phyloP scores from a whole-genome alignment of 1,284 basidiomycete genomes.

The Malassezia cuniculi region DNA sequence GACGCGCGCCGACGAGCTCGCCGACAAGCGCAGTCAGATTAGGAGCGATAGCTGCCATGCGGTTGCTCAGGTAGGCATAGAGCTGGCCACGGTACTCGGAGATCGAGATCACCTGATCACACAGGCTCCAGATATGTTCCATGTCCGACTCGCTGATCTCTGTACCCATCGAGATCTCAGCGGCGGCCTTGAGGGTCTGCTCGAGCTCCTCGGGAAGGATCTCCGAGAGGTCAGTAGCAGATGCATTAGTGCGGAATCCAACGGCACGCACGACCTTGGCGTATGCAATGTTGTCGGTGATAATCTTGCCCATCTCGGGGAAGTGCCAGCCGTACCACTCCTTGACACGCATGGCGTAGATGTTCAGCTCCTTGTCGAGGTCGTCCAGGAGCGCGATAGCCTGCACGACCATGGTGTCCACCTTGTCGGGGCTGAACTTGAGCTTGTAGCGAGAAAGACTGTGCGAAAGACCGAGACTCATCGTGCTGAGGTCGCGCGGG shows the following conservation, averaged over 20 bases:
- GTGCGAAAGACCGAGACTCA: slow-evolving; percentile 93
- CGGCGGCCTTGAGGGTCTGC: slow-evolving; percentile 74
- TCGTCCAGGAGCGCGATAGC: slow-evolving; percentile 97
- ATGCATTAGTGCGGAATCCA: slow-evolving; percentile 66
- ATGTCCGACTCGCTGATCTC: slow-evolving; percentile 95
- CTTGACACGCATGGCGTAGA: slow-evolving; percentile 97
- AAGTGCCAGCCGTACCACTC: slow-evolving; percentile 99
- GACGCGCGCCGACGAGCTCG: slow-evolving; percentile 84
- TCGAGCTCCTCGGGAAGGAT: slow-evolving; percentile 79
- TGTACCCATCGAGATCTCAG: slow-evolving; percentile 91
- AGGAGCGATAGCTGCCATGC: slow-evolving; percentile 93
- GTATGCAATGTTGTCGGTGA: slow-evolving; percentile 90
- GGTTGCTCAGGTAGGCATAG: slow-evolving; percentile 84
- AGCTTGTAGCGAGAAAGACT: slow-evolving; percentile 95
- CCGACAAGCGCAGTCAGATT: slow-evolving; percentile 91
- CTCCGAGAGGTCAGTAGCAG: slow-evolving; percentile 68
- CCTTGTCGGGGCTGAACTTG: slow-evolving; percentile 98
- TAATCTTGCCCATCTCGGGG: slow-evolving; percentile 97
- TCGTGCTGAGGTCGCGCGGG: slow-evolving; percentile 85
- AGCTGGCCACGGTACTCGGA: slow-evolving; percentile 85
- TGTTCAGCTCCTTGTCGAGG: slow-evolving; percentile 98
- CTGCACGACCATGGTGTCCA: slow-evolving; percentile 98
- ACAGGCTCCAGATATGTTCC: slow-evolving; percentile 80
- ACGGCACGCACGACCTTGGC: slow-evolving; percentile 54
- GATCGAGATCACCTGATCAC: slow-evolving; percentile 93